phyloP scores from a whole-genome alignment of 495 filamentous ascomycete species.

The Aspergillus saccharolyticus region DNA sequence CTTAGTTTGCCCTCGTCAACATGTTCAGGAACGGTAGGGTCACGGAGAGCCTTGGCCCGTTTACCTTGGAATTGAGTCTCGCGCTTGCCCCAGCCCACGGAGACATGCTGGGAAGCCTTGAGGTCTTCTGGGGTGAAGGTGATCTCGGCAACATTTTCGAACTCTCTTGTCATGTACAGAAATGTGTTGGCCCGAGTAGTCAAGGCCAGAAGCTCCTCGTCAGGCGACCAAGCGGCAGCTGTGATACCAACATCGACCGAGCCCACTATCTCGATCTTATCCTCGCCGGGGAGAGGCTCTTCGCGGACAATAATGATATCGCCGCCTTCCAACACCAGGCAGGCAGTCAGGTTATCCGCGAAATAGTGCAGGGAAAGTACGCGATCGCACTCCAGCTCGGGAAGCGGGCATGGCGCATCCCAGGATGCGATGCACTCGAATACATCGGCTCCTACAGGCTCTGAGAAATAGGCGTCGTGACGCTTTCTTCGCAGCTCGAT shows the following conservation, averaged over 20 bases:
- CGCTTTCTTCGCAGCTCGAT: conserved; percentile 58
- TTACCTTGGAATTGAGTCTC: conserved; percentile 97
- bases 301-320: conserved; percentile 84
- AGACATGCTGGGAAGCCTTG: conserved; percentile 87
- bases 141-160: conserved; percentile 74
- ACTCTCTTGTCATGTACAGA: conserved; percentile 87
- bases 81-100: conserved; percentile 96
- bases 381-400: conserved; percentile 62
- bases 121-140: conserved; percentile 70
- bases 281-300: conserved; percentile 60
- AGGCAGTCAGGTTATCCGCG: conserved; percentile 67
- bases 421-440: conserved; percentile 68
- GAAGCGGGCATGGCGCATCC: conserved; percentile 72
- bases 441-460: conserved; percentile 32
- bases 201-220: conserved; percentile 84
- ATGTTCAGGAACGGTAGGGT: conserved; percentile 92
- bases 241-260: conserved; percentile 88
- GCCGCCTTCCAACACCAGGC: conserved; percentile 80
- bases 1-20: conserved; percentile 80
- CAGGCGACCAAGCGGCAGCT: conserved; percentile 88
- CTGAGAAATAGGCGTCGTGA: conserved; percentile 32
- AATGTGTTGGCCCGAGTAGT: conserved; percentile 73
- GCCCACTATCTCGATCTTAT: conserved; percentile 88
- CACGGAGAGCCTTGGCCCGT: conserved; percentile 80
- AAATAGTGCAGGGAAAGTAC: conserved; percentile 79